A percentile compares a stretch with the other conserved stretches of the same genome.
Conservation (phyloP, 2,329 filamentous ascomycete genomes). For the Salinomyces thailandicus region DNA sequence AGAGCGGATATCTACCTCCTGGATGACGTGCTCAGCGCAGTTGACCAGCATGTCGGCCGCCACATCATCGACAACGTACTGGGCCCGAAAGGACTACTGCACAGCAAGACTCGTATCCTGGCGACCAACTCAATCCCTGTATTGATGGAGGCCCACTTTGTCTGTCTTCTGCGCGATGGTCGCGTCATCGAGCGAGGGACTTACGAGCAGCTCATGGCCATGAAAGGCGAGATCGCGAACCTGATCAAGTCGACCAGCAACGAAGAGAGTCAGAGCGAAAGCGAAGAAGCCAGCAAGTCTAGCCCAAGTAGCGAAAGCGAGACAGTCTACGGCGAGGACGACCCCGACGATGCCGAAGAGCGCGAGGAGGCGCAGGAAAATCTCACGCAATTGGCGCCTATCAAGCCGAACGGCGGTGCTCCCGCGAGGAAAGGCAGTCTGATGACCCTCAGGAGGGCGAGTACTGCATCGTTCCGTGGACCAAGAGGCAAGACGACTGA, state of each 20-base stretch:
- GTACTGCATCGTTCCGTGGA: constrained; percentile 79
- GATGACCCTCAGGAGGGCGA: constrained; percentile 76
- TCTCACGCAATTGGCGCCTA: constrained; percentile 64
- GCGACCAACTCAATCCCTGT: constrained; percentile 94
- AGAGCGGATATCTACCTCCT: constrained; percentile 92
- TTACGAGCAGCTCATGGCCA: constrained; percentile 80
- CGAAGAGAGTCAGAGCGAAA: constrained; percentile 28
- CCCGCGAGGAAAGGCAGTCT: constrained; percentile 58
- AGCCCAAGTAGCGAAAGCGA: constrained; percentile 44
- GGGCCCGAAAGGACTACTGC: constrained; percentile 70
- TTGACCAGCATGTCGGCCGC: constrained; percentile 94
- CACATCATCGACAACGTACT: constrained; percentile 94
- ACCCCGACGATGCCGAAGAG: constrained; percentile 43
- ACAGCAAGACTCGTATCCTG: constrained; percentile 78
- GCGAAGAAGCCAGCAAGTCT: constrained; percentile 21
- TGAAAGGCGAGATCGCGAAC: constrained; percentile 82
- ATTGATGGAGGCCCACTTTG: constrained; percentile 77
- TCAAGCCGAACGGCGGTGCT: constrained; percentile 43
- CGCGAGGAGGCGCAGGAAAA: constrained; percentile 56
- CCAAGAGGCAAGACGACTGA: constrained; percentile 75
- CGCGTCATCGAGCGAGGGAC: constrained; percentile 79
- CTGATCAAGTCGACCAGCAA: constrained; percentile 66
- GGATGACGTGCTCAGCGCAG: constrained; percentile 88
- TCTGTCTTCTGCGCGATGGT: constrained; percentile 73
- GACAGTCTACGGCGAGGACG: constrained; percentile 41